Evolutionary conservation across 495 filamentous ascomycete genomes (phyloP).

Genomic region (Poronia punctata): DNA sequence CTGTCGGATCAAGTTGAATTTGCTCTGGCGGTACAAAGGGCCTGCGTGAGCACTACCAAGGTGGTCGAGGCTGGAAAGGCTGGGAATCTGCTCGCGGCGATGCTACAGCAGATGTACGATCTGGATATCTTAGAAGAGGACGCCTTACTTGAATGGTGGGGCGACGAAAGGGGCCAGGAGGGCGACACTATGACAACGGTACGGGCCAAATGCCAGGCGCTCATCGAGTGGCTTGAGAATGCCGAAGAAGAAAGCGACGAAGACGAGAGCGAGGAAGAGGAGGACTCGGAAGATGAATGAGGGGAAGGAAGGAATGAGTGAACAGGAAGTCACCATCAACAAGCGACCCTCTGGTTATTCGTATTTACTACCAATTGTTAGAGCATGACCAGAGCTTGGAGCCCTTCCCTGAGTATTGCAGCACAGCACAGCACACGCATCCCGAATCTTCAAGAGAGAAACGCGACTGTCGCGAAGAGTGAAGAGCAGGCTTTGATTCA

Average conservation of each 20-base stretch:
- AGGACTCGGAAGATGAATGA: slow-evolving; percentile 25
- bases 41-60: slow-evolving; percentile 54
- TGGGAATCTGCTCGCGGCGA: slow-evolving; percentile 63
- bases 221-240: slow-evolving; percentile 81
- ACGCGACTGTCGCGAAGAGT: too few species aligned
- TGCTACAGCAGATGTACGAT: slow-evolving; percentile 74
- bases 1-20: slow-evolving; percentile 72
- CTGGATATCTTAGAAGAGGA: slow-evolving; percentile 85
- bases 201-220: slow-evolving; percentile 61
- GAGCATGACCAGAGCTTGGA: too few species aligned
- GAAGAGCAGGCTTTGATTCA: too few species aligned
- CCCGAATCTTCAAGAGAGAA: too few species aligned
- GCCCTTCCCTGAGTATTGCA: too few species aligned
- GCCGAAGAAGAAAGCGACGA: slow-evolving; percentile 73
- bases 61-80: slow-evolving; percentile 39
- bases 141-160: slow-evolving; percentile 85
- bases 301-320: background rate
- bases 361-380: too few species aligned
- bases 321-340: slow-evolving; percentile 2
- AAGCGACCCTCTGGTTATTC: too few species aligned
- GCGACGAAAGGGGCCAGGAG: slow-evolving; percentile 54
- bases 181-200: slow-evolving; percentile 62
- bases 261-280: slow-evolving; percentile 61
- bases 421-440: too few species aligned
- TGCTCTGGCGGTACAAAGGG: slow-evolving; percentile 70